Evolutionary conservation across 2,329 filamentous ascomycete genomes (phyloP).

Genomic region (Calonectria crousiana): DNA sequence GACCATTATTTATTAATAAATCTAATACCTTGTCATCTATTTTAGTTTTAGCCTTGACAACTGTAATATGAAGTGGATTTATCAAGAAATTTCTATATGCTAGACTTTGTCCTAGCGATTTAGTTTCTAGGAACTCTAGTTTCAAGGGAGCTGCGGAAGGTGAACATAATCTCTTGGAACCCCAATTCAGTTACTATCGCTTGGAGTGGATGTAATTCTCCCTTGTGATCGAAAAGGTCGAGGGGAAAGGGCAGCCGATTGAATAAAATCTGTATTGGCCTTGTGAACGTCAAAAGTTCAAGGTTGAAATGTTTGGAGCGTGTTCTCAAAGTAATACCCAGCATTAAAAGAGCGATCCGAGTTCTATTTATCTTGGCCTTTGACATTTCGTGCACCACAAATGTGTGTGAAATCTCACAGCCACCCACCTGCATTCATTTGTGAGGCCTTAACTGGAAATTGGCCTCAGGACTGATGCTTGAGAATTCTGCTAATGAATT

Average conservation of each 20-base stretch:
- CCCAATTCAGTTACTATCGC: neutral
- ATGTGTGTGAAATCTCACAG: neutral
- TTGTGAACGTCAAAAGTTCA: neutral
- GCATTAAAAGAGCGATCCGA: no score
- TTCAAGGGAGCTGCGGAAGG: neutral
- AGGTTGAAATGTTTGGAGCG: neutral
- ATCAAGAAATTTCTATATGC: no score
- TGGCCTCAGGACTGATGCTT: neutral
- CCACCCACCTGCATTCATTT: neutral
- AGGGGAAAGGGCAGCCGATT: neutral
- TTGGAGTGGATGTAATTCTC: neutral
- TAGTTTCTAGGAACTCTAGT: no score
- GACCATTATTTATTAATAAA: no score
- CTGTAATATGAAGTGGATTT: no score
- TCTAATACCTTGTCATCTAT: no score
- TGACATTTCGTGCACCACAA: neutral
- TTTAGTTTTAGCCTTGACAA: no score
- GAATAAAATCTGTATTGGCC: neutral
- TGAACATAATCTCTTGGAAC: neutral
- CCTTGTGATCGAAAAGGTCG: no score
- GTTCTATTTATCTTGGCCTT: neutral
- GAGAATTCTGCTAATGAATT: no score
- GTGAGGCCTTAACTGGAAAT: neutral
- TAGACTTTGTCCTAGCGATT: no score
- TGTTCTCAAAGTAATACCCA: neutral